Conservation (phyloP, 164 flowering plant genomes). For the Pachysandra terminalis region DNA sequence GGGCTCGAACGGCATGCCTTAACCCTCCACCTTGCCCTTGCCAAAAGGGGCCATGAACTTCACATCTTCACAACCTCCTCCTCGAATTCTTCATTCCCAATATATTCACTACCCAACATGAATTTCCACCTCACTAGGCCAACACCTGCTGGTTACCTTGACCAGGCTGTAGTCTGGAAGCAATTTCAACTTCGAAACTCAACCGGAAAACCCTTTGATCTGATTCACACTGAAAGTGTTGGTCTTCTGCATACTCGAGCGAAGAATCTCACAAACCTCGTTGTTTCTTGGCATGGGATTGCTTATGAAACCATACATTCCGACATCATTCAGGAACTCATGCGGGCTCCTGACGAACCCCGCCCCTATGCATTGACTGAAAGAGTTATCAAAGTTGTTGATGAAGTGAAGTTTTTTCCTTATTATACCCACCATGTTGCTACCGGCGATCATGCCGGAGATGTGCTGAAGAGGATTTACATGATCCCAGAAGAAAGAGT, state of each 20-base stretch:
- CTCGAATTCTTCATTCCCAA: slow-evolving; percentile 30
- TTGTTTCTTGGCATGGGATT: slow-evolving; percentile 82
- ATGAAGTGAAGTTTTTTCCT: slow-evolving; percentile 68
- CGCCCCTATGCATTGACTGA: slow-evolving; percentile 35
- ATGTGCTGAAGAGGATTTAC: slow-evolving; percentile 60
- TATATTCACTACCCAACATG: slow-evolving; percentile 31
- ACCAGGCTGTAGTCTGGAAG: slow-evolving; percentile 54
- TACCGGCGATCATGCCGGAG: slow-evolving; percentile 73
- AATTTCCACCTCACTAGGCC: slow-evolving; percentile 58
- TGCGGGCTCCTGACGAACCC: slow-evolving; percentile 40
- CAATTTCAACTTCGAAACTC: slow-evolving; percentile 50
- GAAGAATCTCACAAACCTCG: slow-evolving; percentile 41
- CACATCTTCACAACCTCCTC: slow-evolving; percentile 33
- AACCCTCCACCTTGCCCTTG: slow-evolving; percentile 55
- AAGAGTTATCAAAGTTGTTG: slow-evolving; percentile 46
- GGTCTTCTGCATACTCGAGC: slow-evolving; percentile 54
- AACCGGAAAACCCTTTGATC: slow-evolving; percentile 35
- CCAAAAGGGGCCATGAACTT: slow-evolving; percentile 31
- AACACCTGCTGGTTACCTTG: slow-evolving; percentile 53
- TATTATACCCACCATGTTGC: slow-evolving; percentile 75
- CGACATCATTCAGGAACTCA: slow-evolving; percentile 64
- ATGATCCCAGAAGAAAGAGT: slow-evolving; percentile 76
- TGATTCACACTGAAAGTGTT: slow-evolving; percentile 37
- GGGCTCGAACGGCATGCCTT: slow-evolving; percentile 77
- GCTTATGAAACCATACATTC: slow-evolving; percentile 76